Evolutionary conservation across 805 yeast species (phyloP), one percentile per base, ranked within the genome.

Genomic region (Metschnikowia matae): DNA sequence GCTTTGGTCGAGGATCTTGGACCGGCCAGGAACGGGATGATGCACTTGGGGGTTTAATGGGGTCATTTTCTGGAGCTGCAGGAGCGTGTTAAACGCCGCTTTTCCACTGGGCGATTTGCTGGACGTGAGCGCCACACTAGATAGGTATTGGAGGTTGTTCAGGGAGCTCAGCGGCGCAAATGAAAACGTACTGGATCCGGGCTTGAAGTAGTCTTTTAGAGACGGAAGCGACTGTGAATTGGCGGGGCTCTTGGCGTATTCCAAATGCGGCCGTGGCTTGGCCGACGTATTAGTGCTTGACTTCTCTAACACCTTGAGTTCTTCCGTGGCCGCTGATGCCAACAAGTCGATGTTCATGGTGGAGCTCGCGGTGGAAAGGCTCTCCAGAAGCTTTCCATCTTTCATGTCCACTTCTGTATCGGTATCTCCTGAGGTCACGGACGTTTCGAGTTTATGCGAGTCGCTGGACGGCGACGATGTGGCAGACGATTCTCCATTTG

Each of bases 21-120:
- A 40, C 17, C 58, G 44, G 21, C 55, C 47, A 17, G 62, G 55
- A 20, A 59, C 52, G 2, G 61, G 61, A 23, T 51, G 59, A 15
- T 52, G 58, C 31, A 53, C 48, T 6, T 54, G 55, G 6, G 54
- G 57, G 18, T 49, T 56, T 29, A 62, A 49, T 46, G 63, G 87
- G 0, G 86, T 83, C 84, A 83, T 80, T 60, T 83, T 72, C 61
- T 83, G 87, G 48, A 84, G 63, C 3, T 86, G 76, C 44, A 74
- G 67, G 40, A 75, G 63, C 4, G 78, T 65, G 58, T 62, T 70
- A 40, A 73, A 56, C 3, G 48, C 43, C 44, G 44, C 44, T 2
- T 75, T 70, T 40, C 71, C 64, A 38, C 56, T 46, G 48, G 55
- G 40, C 29, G 18, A 45, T 37, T 51, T 42, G 29, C 59, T 55